Percentiles rank a stretch among this genome's conserved stretches.
phyloP scores from a whole-genome alignment of 257 asterid species.

The Solanum pimpinellifolium region DNA sequence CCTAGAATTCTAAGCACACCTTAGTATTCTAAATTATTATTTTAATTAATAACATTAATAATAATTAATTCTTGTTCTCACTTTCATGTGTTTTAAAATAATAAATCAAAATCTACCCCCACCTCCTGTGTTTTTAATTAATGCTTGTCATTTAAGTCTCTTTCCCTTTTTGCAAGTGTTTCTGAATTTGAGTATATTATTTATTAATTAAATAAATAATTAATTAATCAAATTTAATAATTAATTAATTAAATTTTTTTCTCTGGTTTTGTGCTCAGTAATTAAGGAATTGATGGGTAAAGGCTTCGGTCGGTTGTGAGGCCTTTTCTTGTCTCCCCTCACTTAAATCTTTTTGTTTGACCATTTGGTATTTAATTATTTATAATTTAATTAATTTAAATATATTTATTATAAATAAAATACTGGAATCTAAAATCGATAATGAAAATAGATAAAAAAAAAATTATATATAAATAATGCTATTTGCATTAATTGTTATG shows the following conservation, averaged over 20 bases:
- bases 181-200: not conserved
- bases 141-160: not conserved
- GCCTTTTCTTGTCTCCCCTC: not conserved
- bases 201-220: not conserved
- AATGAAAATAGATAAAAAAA: not conserved
- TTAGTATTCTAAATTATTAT: not conserved
- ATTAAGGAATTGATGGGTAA: not conserved
- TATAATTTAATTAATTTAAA: not conserved
- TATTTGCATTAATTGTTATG: too few species aligned
- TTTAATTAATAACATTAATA: not conserved
- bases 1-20: not conserved
- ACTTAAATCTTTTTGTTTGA: not conserved
- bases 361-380: not conserved
- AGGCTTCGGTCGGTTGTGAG: constrained; percentile 5
- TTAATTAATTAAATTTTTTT: not conserved
- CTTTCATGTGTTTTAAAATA: not conserved
- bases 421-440: not conserved
- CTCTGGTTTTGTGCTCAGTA: not conserved
- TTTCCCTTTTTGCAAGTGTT: not conserved
- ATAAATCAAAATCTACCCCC: not conserved
- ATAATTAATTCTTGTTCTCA: not conserved
- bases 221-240: not conserved
- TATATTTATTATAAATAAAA: not conserved
- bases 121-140: not conserved
- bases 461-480: too few species aligned